Evolutionary conservation across 331 rosid genomes (phyloP).

Genomic region (Quercus tomentella): DNA sequence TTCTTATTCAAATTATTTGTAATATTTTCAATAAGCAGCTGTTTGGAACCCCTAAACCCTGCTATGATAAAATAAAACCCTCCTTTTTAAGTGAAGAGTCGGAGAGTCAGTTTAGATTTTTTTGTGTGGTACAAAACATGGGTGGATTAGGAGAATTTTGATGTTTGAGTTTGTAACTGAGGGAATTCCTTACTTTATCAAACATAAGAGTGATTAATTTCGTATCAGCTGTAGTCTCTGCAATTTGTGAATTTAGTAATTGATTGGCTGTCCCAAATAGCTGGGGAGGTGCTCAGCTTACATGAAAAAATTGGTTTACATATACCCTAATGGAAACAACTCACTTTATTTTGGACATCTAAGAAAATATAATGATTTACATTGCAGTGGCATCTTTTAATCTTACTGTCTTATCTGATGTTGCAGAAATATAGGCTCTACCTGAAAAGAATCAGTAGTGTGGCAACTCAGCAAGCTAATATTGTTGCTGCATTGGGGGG

Average conservation of each 20-base stretch:
- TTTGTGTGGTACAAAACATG: background rate
- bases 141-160: background rate
- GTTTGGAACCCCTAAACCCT: no score
- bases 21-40: background rate
- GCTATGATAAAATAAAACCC: background rate
- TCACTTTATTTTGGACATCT: background rate
- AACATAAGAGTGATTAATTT: background rate
- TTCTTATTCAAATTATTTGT: slow-evolving; percentile 5
- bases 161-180: background rate
- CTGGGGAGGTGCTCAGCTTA: background rate
- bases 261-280: background rate
- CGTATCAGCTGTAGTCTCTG: background rate
- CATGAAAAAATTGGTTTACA: background rate
- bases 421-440: slow-evolving; percentile 78
- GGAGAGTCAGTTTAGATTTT: background rate
- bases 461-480: slow-evolving; percentile 44
- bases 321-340: background rate
- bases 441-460: slow-evolving; percentile 40
- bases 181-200: background rate
- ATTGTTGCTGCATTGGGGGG: slow-evolving; percentile 53
- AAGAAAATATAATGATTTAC: background rate
- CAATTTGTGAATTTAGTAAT: background rate
- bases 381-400: background rate
- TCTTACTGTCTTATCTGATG: slow-evolving; percentile 7
- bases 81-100: background rate